These are phyloP conservation scores for Esteya vermicola DNA, from an alignment of 2,329 filamentous ascomycete species.

Conservation along the genomic window DNA sequence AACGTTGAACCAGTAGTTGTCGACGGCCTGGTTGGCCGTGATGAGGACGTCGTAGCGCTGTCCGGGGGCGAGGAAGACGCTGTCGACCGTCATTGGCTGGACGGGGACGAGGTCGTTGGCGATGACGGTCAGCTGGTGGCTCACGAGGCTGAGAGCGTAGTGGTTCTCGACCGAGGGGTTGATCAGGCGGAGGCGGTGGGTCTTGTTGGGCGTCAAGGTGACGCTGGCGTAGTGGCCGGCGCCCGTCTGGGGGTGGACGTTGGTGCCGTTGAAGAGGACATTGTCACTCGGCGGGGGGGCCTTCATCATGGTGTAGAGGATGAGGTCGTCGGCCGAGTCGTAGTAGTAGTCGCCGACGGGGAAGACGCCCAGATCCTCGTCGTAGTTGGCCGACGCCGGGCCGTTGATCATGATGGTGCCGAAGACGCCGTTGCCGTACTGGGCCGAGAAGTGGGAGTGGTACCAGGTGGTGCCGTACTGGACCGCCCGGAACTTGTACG, in stretches of 20 bases:
- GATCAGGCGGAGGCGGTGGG: slow-evolving; percentile 32
- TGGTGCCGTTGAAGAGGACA: slow-evolving; percentile 29
- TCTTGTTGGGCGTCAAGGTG: slow-evolving; percentile 24
- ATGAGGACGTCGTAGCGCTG: slow-evolving; percentile 29
- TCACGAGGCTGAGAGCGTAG: slow-evolving; percentile 32
- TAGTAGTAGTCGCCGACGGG: slow-evolving; percentile 40
- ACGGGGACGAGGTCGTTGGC: slow-evolving; percentile 35
- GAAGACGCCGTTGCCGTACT: slow-evolving; percentile 28
- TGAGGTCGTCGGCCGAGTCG: slow-evolving; percentile 11
- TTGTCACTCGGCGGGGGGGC: slow-evolving; percentile 15
- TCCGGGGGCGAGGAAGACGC: slow-evolving; percentile 33
- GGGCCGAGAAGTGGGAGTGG: slow-evolving; percentile 21
- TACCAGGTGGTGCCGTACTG: slow-evolving; percentile 26
- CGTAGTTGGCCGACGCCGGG: slow-evolving; percentile 22
- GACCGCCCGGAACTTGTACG: slow-evolving; percentile 19
- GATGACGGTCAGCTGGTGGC: slow-evolving; percentile 35
- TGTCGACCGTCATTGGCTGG: slow-evolving; percentile 28
- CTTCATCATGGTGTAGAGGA: not conserved
- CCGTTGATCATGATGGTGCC: slow-evolving; percentile 29
- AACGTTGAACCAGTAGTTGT: slow-evolving; percentile 28
- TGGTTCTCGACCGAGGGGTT: slow-evolving; percentile 35
- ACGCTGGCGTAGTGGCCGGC: slow-evolving; percentile 17
- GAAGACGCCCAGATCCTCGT: slow-evolving; percentile 35
- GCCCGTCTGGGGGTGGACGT: slow-evolving; percentile 15
- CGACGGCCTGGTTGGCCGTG: slow-evolving; percentile 19